phyloP scores from a whole-genome alignment of 495 filamentous ascomycete species.

The Penicillium bialowiezense region DNA sequence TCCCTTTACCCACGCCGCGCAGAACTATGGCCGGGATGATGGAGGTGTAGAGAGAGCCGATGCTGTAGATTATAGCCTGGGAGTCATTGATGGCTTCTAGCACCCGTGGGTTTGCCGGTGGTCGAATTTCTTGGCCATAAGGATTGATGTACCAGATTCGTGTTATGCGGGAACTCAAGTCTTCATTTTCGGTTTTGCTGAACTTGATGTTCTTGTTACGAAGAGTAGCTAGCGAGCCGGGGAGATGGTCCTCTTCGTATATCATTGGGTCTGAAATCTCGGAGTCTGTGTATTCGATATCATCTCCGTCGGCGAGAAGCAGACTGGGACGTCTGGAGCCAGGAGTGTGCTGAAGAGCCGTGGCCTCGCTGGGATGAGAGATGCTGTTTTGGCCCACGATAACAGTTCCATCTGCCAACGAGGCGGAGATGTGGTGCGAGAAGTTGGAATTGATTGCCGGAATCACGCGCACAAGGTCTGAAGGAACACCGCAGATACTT shows the following conservation, averaged over 20 bases:
- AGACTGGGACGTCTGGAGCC: conserved; percentile 35
- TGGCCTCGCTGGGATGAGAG: conserved; percentile 69
- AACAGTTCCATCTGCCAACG: conserved; percentile 68
- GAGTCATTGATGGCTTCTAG: conserved; percentile 60
- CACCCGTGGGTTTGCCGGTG: conserved; percentile 75
- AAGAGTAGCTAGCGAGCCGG: conserved; percentile 76
- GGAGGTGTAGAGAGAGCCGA: conserved; percentile 82
- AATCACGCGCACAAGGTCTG: conserved; percentile 66
- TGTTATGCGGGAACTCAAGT: conserved; percentile 72
- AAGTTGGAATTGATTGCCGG: conserved; percentile 94
- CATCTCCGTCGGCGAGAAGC: conserved; percentile 45
- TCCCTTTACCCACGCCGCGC: conserved; percentile 42
- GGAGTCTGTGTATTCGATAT: conserved; percentile 66
- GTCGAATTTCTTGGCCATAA: conserved; percentile 87
- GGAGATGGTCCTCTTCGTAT: conserved; percentile 82
- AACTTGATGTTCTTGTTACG: conserved; percentile 77
- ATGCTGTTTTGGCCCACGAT: conserved; percentile 93
- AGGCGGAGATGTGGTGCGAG: conserved; percentile 87
- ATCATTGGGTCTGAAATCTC: conserved; percentile 38
- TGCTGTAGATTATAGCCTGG: conserved; percentile 77
- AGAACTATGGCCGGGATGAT: conserved; percentile 65
- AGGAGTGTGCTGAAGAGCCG: conserved; percentile 43
- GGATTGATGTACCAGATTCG: conserved; percentile 97
- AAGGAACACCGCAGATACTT: conserved; percentile 75
- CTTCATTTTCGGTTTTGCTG: conserved; percentile 67